Percentiles rank a stretch among this genome's conserved stretches.
Conservation (phyloP, 1,139 yeast species). For the Kluyveromyces sp. region DNA sequence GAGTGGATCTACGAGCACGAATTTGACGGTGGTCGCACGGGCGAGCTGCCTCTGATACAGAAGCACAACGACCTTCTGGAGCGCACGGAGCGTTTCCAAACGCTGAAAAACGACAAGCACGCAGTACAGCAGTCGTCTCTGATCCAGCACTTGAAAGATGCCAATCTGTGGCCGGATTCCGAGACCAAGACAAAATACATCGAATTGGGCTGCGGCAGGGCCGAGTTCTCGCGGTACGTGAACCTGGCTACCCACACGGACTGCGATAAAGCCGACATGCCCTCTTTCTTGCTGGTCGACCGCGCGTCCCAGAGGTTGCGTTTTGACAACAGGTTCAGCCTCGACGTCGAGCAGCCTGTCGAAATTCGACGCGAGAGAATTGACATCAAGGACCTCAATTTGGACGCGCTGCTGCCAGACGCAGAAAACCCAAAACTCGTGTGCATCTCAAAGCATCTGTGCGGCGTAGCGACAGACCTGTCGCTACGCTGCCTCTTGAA, state of each 20-base stretch:
- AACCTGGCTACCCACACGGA: conserved; percentile 20
- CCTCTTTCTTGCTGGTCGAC: conserved; percentile 60
- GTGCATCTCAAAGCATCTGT: conserved; percentile 78
- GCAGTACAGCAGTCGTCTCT: conserved; percentile 77
- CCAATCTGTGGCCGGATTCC: conserved; percentile 16
- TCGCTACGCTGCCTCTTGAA: conserved; percentile 62
- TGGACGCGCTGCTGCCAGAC: conserved; percentile 41
- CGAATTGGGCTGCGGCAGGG: conserved; percentile 91
- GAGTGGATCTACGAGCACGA: conserved; percentile 24
- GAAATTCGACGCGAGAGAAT: conserved; percentile 49
- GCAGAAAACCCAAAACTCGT: conserved; percentile 33
- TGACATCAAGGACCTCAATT: conserved; percentile 69
- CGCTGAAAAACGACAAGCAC: conserved; percentile 59
- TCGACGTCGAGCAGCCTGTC: conserved; percentile 26
- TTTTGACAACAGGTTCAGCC: conserved; percentile 56
- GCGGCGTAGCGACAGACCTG: conserved; percentile 91
- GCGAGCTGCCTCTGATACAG: conserved; percentile 19
- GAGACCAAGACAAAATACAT: conserved; percentile 36
- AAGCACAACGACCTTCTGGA: conserved; percentile 26
- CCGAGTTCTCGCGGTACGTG: conserved; percentile 71
- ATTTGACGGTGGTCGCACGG: conserved; percentile 12
- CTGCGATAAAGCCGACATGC: conserved; percentile 5
- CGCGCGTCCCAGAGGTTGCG: conserved; percentile 75
- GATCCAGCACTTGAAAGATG: conserved; percentile 55
- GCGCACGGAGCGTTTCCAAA: conserved; percentile 36